Evolutionary conservation across 805 yeast genomes (phyloP).

Genomic region (Yamadazyma olivae): DNA sequence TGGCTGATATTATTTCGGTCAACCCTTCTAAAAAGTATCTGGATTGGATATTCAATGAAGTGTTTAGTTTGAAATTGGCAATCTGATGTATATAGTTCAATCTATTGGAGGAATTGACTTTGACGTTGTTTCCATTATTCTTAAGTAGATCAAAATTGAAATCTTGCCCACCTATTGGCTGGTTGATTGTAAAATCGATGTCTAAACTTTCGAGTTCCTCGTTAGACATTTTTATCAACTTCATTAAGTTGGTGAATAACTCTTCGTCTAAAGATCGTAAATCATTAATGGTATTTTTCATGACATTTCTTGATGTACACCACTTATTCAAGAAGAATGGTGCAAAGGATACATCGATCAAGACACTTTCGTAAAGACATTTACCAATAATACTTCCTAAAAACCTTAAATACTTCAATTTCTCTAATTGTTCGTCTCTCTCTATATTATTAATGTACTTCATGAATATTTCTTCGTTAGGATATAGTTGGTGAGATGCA

Average conservation of each 20-base stretch:
- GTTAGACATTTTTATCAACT: conserved; percentile 52
- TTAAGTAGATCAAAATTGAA: conserved; percentile 53
- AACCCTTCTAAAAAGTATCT: conserved; percentile 68
- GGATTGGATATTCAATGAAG: conserved; percentile 55
- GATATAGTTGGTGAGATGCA: conserved; percentile 62
- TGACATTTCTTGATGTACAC: conserved; percentile 40
- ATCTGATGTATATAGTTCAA: conserved; percentile 73
- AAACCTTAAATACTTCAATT: conserved; percentile 46
- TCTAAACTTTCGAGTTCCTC: conserved; percentile 59
- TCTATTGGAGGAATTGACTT: conserved; percentile 61
- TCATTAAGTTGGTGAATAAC: conserved; percentile 61
- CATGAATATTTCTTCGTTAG: conserved; percentile 55
- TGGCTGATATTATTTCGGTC: conserved; percentile 59
- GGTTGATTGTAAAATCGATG: conserved; percentile 64
- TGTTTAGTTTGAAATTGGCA: conserved; percentile 76
- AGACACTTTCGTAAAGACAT: conserved; percentile 77
- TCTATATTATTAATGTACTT: conserved; percentile 27
- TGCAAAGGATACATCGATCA: conserved; percentile 82
- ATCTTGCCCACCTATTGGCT: conserved; percentile 35
- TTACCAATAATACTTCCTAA: conserved; percentile 85
- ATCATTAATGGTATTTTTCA: conserved; percentile 73
- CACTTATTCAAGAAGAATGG: conserved; percentile 77
- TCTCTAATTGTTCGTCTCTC: conserved; percentile 21
- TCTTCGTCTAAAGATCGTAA: conserved; percentile 66
- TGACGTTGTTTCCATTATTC: conserved; percentile 52